Conservation (phyloP, 2,329 filamentous ascomycete species). For the Colletotrichum tamarilloi region DNA sequence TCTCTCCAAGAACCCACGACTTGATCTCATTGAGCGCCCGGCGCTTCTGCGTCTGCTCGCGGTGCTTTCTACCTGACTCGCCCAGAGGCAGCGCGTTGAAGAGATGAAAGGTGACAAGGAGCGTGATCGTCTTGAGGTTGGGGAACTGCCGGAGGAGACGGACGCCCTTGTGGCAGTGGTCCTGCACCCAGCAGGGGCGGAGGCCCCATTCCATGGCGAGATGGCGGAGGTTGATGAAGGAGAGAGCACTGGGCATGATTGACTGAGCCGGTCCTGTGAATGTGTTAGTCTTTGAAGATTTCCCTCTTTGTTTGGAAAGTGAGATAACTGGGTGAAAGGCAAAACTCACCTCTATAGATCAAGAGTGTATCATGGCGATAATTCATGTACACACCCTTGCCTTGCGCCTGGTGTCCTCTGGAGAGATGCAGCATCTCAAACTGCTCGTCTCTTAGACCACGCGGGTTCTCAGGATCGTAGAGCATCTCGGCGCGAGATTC, state of each 20-base stretch:
- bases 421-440: slow-evolving; percentile 10
- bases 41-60: slow-evolving; percentile 2
- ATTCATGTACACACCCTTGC: slow-evolving; percentile 15
- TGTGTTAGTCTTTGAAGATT: not conserved
- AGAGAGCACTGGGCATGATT: slow-evolving; percentile 3
- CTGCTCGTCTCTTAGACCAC: not conserved
- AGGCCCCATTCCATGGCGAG: slow-evolving; percentile 35
- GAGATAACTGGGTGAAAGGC: not conserved
- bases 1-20: not conserved
- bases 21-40: slow-evolving; percentile 17
- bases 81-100: not conserved
- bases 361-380: slow-evolving; percentile 10
- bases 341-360: slow-evolving; percentile 17
- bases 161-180: not conserved
- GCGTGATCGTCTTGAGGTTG: slow-evolving; percentile 10
- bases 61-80: slow-evolving; percentile 6
- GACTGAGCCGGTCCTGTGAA: not conserved
- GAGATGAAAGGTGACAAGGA: slow-evolving; percentile 20
- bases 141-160: slow-evolving; percentile 21
- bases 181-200: slow-evolving; percentile 20
- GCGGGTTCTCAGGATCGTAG: not conserved
- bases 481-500: slow-evolving; percentile 18
- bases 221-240: slow-evolving; percentile 14
- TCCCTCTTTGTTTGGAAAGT: too few species aligned
- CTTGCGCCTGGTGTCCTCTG: not conserved